A percentile compares a stretch with the other conserved stretches of the same genome.
Evolutionary conservation across 208 protist genomes (phyloP).

Genomic region (Trypanosoma avium): DNA sequence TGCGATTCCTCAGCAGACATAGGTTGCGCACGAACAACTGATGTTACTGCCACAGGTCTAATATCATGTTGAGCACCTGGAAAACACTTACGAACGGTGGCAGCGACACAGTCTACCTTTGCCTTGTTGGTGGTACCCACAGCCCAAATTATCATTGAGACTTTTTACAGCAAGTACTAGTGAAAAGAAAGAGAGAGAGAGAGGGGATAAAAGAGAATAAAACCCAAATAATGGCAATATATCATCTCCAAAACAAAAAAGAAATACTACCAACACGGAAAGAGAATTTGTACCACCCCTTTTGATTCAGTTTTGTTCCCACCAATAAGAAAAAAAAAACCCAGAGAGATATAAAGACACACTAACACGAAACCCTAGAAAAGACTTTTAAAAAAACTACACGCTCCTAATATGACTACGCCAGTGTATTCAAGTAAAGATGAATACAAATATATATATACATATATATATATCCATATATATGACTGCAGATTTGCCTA

Average conservation of each 20-base stretch:
- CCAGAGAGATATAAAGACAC: too few species aligned
- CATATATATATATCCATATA: background rate
- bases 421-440: background rate
- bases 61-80: slow-evolving; percentile 49
- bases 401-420: too few species aligned
- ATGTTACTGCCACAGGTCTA: slow-evolving; percentile 36
- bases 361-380: too few species aligned
- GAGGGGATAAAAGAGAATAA: too few species aligned
- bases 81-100: slow-evolving; percentile 57
- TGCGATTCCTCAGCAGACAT: slow-evolving; percentile 78
- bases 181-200: background rate
- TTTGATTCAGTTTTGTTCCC: too few species aligned
- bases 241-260: too few species aligned
- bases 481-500: background rate
- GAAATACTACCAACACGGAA: too few species aligned
- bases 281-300: too few species aligned
- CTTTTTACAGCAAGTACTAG: background rate
- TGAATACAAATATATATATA: background rate
- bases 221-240: too few species aligned
- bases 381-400: too few species aligned
- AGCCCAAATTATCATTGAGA: slow-evolving; percentile 47
- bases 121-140: slow-evolving; percentile 79
- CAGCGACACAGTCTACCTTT: slow-evolving; percentile 53
- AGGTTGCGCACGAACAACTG: slow-evolving; percentile 64
- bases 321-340: too few species aligned